phyloP scores from a whole-genome alignment of 2,329 filamentous ascomycete species.

The Rhynchosporium secalis region DNA sequence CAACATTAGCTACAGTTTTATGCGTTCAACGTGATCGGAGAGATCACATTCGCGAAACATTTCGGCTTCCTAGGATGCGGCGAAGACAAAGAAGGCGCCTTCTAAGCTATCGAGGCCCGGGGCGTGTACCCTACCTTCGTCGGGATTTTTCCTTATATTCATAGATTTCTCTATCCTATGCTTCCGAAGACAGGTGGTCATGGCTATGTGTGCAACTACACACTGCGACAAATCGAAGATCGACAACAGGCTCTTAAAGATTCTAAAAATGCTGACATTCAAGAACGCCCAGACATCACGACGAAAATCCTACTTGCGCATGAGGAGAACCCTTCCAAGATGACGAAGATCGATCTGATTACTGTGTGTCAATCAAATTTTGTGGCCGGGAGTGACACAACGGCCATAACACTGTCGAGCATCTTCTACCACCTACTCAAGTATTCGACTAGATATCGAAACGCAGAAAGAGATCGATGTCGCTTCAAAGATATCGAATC shows the following conservation, averaged over 20 bases:
- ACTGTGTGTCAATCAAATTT: constrained; percentile 31
- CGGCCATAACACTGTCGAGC: constrained; percentile 48
- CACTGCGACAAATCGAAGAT: constrained; percentile 26
- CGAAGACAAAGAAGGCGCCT: constrained; percentile 47
- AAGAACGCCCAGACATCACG: constrained; percentile 42
- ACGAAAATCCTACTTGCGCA: constrained; percentile 46
- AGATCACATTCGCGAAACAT: constrained; percentile 46
- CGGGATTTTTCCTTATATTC: constrained; percentile 46
- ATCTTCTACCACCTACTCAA: constrained; percentile 49
- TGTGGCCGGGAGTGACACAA: constrained; percentile 48
- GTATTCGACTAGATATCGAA: constrained; percentile 31
- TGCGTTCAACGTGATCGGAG: constrained; percentile 53
- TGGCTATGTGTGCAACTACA: constrained; percentile 27
- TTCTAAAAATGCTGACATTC: constrained; percentile 15
- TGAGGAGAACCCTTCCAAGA: constrained; percentile 38
- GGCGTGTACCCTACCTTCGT: constrained; percentile 43
- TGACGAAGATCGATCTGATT: constrained; percentile 39
- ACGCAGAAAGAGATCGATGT: constrained; percentile 41
- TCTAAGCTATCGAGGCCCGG: constrained; percentile 42
- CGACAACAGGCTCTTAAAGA: constrained; percentile 25
- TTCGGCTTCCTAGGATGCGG: constrained; percentile 50
- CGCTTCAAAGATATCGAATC: constrained; percentile 31
- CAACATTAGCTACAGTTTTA: constrained; percentile 49
- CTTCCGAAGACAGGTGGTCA: constrained; percentile 29
- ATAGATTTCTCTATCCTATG: constrained; percentile 40